These are phyloP conservation scores for Przewalskia tangutica DNA, from an alignment of 257 asterid genomes.

Conservation along the genomic window DNA sequence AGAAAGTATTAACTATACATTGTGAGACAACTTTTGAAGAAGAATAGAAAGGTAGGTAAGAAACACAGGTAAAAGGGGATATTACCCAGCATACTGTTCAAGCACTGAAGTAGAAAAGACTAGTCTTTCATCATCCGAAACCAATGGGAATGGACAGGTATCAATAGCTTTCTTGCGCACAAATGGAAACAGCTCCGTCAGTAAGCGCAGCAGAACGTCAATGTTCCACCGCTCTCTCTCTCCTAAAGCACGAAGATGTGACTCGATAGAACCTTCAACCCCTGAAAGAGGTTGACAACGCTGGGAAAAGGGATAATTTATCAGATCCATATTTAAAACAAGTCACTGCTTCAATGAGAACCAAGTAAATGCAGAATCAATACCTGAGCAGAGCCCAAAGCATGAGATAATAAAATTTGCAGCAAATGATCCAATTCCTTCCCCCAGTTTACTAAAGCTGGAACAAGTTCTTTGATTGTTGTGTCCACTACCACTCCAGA, in stretches of 20 bases:
- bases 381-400: constrained; percentile 81
- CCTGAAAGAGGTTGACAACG: constrained; percentile 95
- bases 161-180: constrained; percentile 61
- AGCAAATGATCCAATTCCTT: constrained; percentile 78
- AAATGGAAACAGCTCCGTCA: constrained; percentile 59
- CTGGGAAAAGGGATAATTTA: constrained; percentile 35
- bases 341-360: neutral
- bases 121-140: constrained; percentile 39
- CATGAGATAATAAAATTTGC: constrained; percentile 59
- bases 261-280: constrained; percentile 94
- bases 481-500: constrained; percentile 94
- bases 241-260: constrained; percentile 88
- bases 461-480: constrained; percentile 78
- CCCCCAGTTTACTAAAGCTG: constrained; percentile 87
- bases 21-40: neutral
- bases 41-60: neutral
- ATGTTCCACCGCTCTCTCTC: constrained; percentile 95
- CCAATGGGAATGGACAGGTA: constrained; percentile 67
- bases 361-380: neutral
- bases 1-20: neutral
- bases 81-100: constrained; percentile 67
- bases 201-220: constrained; percentile 84
- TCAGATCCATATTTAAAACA: constrained; percentile 16
- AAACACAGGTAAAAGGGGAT: constrained; percentile 3
- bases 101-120: constrained; percentile 49